Percentiles rank a stretch among this genome's conserved stretches.
phyloP scores from a whole-genome alignment of 2,329 filamentous ascomycete genomes.

The Sporothrix globosa region DNA sequence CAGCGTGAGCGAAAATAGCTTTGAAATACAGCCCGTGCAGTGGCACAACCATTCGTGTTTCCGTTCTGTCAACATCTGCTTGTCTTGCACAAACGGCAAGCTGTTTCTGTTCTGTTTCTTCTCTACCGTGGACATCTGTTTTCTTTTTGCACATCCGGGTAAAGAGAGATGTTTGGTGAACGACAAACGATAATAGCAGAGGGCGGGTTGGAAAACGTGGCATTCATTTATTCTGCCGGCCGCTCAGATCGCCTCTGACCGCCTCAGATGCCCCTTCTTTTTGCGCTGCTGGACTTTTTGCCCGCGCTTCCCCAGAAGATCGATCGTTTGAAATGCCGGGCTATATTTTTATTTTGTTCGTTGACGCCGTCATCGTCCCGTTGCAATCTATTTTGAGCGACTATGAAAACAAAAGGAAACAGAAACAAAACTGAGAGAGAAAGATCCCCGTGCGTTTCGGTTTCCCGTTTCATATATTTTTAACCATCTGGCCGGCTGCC shows the following conservation, averaged over 20 bases:
- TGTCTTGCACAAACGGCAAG: not conserved
- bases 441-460: constrained; percentile 3
- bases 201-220: constrained; percentile 11
- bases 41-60: not conserved
- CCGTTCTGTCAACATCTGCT: not conserved
- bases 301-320: not conserved
- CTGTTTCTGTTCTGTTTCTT: not conserved
- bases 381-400: constrained; percentile 11
- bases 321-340: not conserved
- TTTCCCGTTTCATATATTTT: constrained; percentile 20
- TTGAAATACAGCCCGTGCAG: constrained; percentile 2
- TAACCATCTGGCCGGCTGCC: not conserved
- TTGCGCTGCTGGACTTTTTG: not conserved
- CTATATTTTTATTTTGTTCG: not conserved
- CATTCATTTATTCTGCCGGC: constrained; percentile 18
- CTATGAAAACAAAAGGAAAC: not conserved
- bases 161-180: not conserved
- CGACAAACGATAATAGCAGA: no score
- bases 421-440: not conserved
- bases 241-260: not conserved
- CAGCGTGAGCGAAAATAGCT: not conserved
- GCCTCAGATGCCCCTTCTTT: not conserved
- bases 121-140: not conserved
- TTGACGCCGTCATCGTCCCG: not conserved
- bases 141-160: constrained; percentile 5